Percentiles rank a stretch among this genome's conserved stretches.
Conservation (phyloP, 1,284 basidiomycete species). For the Chalciporus sp. region DNA sequence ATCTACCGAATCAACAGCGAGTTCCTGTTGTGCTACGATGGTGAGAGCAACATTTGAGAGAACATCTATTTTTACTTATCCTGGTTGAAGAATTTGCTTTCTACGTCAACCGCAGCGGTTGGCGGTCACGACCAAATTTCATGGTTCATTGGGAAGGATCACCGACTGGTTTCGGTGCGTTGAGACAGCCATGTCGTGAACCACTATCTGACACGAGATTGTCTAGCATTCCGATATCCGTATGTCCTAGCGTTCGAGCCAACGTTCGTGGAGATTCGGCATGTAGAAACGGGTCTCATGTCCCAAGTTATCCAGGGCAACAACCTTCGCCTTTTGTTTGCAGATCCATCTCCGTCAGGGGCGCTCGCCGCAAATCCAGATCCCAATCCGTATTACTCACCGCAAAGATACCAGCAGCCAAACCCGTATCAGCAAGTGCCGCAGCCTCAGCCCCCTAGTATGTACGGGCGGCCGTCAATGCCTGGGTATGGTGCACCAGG, state of each 20-base stretch:
- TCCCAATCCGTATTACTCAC: slow-evolving; percentile 36
- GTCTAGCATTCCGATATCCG: slow-evolving; percentile 89
- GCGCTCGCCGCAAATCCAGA: slow-evolving; percentile 45
- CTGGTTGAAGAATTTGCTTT: slow-evolving; percentile 87
- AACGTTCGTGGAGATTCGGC: slow-evolving; percentile 94
- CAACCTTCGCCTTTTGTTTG: slow-evolving; percentile 88
- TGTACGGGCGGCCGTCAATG: slow-evolving; percentile 37
- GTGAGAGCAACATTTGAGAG: slow-evolving; percentile 44
- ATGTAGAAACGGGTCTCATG: slow-evolving; percentile 91
- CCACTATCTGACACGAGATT: slow-evolving; percentile 4
- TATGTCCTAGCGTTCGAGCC: slow-evolving; percentile 98
- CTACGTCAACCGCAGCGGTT: slow-evolving; percentile 97
- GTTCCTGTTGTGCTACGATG: slow-evolving; percentile 97
- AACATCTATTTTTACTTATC: slow-evolving; percentile 9
- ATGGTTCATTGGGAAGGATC: slow-evolving; percentile 97
- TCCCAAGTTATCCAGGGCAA: slow-evolving; percentile 96
- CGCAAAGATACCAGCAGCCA: slow-evolving; percentile 35
- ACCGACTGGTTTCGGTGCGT: slow-evolving; percentile 90
- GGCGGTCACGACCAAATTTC: slow-evolving; percentile 88
- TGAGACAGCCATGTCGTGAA: slow-evolving; percentile 1
- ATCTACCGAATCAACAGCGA: slow-evolving; percentile 98
- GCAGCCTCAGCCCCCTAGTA: slow-evolving; percentile 9
- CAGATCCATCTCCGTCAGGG: slow-evolving; percentile 91
- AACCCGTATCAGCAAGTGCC: slow-evolving; percentile 39
- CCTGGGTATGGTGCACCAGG: slow-evolving; percentile 45